Evolutionary conservation across 2,329 filamentous ascomycete species (phyloP), one percentile per base, ranked within the genome.

Genomic region (Fusarium sp.): DNA sequence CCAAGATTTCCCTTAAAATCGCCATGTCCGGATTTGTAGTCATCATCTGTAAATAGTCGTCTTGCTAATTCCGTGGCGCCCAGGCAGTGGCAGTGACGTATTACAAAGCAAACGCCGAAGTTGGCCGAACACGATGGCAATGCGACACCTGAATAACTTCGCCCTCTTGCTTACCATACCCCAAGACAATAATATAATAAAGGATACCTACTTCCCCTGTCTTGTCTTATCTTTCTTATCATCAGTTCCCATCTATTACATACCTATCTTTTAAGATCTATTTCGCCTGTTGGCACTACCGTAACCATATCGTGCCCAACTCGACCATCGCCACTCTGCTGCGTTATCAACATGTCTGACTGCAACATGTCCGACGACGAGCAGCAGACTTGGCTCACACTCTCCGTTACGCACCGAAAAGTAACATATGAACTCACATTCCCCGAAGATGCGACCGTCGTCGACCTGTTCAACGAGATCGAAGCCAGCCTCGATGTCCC

Each of bases 381-480:
- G 65, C 69, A 76, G 21, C 57, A 69, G 49, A 67, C 63, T 52
- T 76, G 73, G 62, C 77, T 87, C 67, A 79, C 79, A 40, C 79
- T 89, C 43, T 79, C 75, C 7, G 70, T 89, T 56, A 80, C 77
- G 10, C 82, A 87, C 68, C 83, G 84, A 69, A 83, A 83, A 57
- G 77, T 78, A 26, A 76, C 79, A 14, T 82, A 85, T 70, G 80
- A 79, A 11, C 78, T 87, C 57, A 73, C 79, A 7, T 81, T 88
- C 51, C 76, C 80, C 9, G 70, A 79, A 15, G 80, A 82, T 62
- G 82, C 84, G 19, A 87, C 84, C 7, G 79, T 88, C 44, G 72
- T 80, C 57, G 89, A 92, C 72, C 86, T 93, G 38, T 89, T 89
- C 44, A 77, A 83, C 50, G 82, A 85, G 64, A 87, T 93, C 70